phyloP scores from a whole-genome alignment of 1,284 basidiomycete genomes.

The Cryptococcus sp. region DNA sequence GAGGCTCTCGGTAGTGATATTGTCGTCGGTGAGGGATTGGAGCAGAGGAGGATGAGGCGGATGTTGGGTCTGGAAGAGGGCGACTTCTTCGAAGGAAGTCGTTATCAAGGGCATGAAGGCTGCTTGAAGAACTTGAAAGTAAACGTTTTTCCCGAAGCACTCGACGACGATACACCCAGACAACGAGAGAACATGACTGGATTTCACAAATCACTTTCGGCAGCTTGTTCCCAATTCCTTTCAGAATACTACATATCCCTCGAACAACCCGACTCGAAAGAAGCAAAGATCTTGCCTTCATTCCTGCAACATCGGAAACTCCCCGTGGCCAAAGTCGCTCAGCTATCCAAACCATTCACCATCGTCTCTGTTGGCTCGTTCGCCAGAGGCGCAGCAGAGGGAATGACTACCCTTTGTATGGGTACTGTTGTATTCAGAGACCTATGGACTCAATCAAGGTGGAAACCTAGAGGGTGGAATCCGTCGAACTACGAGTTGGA shows the following conservation, averaged over 20 bases:
- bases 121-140: slow-evolving; percentile 26
- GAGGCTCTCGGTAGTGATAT: slow-evolving; percentile 34
- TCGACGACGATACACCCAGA: slow-evolving; percentile 12
- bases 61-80: slow-evolving; percentile 37
- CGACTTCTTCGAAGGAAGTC: slow-evolving; percentile 41
- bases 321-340: slow-evolving; percentile 36
- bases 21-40: slow-evolving; percentile 33
- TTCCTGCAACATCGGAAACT: slow-evolving; percentile 35
- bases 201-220: slow-evolving; percentile 26
- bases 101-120: slow-evolving; percentile 34
- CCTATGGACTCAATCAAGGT: slow-evolving; percentile 52
- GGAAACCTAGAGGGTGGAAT: slow-evolving; percentile 33
- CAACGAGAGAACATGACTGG: slow-evolving; percentile 4
- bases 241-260: slow-evolving; percentile 19
- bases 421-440: slow-evolving; percentile 71
- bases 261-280: background rate
- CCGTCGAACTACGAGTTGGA: slow-evolving; percentile 33
- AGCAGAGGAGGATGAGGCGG: slow-evolving; percentile 38
- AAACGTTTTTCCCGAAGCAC: slow-evolving; percentile 15
- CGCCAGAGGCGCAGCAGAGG: slow-evolving; percentile 58
- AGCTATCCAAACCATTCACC: slow-evolving; percentile 34
- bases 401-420: slow-evolving; percentile 76
- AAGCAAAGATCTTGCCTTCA: slow-evolving; percentile 16
- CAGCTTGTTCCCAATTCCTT: slow-evolving; percentile 20
- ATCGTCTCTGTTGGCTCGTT: slow-evolving; percentile 56